Percentiles rank a stretch among this genome's conserved stretches.
Evolutionary conservation across 192 early-diverging fungal genomes (phyloP).

Genomic region (Backusella tuberculispora): DNA sequence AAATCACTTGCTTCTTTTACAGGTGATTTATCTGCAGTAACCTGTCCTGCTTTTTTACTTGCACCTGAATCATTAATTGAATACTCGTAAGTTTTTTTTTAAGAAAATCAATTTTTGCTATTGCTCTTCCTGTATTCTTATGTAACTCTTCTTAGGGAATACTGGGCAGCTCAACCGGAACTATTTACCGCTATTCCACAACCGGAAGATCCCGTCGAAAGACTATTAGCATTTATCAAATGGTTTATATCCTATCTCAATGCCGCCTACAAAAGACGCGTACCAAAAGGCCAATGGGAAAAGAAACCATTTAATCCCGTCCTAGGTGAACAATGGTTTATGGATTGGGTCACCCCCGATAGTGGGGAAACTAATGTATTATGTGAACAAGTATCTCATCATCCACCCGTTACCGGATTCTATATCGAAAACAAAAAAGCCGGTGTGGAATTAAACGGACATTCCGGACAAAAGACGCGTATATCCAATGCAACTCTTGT

Average conservation of each 20-base stretch:
- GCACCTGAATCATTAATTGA: slow-evolving; percentile 76
- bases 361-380: slow-evolving; percentile 47
- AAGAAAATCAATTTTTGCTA: no score
- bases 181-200: slow-evolving; percentile 65
- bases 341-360: slow-evolving; percentile 43
- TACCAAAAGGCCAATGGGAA: slow-evolving; percentile 70
- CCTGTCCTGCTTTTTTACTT: slow-evolving; percentile 75
- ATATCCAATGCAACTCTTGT: slow-evolving; percentile 73
- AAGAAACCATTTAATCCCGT: slow-evolving; percentile 58
- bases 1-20: slow-evolving; percentile 72
- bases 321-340: slow-evolving; percentile 52
- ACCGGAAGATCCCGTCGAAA: slow-evolving; percentile 54
- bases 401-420: slow-evolving; percentile 45
- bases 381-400: slow-evolving; percentile 54
- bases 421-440: slow-evolving; percentile 56
- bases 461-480: slow-evolving; percentile 50
- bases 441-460: slow-evolving; percentile 22
- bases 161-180: slow-evolving; percentile 62
- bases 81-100: slow-evolving; percentile 54
- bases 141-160: slow-evolving; percentile 41
- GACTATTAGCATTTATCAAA: slow-evolving; percentile 63
- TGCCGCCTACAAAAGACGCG: slow-evolving; percentile 68
- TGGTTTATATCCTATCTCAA: slow-evolving; percentile 83
- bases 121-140: not conserved
- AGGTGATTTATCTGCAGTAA: slow-evolving; percentile 74